These are phyloP conservation scores for Nakaseomyces bracarensis DNA, from an alignment of 1,139 yeast genomes.

Conservation along the genomic window DNA sequence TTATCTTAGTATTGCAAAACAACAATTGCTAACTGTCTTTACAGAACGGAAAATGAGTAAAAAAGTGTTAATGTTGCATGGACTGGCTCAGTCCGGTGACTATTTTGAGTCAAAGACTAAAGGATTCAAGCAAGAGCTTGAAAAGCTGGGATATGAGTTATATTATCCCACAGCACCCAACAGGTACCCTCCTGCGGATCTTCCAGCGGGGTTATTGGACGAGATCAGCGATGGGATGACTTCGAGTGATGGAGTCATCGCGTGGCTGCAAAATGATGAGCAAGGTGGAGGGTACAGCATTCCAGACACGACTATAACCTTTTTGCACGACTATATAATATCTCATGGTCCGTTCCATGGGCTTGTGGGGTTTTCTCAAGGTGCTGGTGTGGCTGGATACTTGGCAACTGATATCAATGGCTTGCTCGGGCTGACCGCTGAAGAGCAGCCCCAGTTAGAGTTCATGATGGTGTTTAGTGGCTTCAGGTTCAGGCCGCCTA, in stretches of 20 bases:
- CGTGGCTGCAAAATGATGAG: constrained; percentile 29
- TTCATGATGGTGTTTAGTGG: constrained; percentile 76
- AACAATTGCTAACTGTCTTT: too few relatives aligned
- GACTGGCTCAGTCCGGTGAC: constrained; percentile 62
- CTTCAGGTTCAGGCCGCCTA: constrained; percentile 51
- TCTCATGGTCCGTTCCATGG: constrained; percentile 80
- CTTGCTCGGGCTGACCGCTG: constrained; percentile 24
- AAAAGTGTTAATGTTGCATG: constrained; percentile 46
- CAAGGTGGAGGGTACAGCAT: constrained; percentile 20
- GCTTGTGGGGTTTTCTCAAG: constrained; percentile 84
- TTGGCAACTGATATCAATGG: constrained; percentile 39
- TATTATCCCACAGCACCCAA: constrained; percentile 66
- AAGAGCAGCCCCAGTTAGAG: constrained; percentile 43
- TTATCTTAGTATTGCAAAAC: too few relatives aligned
- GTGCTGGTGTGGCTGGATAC: constrained; percentile 75
- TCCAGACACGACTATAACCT: constrained; percentile 22
- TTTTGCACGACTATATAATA: constrained; percentile 22
- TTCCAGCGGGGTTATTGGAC: constrained; percentile 20
- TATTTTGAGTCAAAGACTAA: constrained; percentile 67
- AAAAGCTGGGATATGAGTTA: constrained; percentile 55
- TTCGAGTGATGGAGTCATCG: constrained; percentile 18
- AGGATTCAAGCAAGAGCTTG: constrained; percentile 57
- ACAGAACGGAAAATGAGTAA: constrained; percentile 19
- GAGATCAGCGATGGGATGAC: constrained; percentile 11
- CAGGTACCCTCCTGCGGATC: constrained; percentile 23